Percentiles rank a stretch among this genome's conserved stretches.
Conservation (phyloP, 495 filamentous ascomycete species). For the Pyronema domesticum region DNA sequence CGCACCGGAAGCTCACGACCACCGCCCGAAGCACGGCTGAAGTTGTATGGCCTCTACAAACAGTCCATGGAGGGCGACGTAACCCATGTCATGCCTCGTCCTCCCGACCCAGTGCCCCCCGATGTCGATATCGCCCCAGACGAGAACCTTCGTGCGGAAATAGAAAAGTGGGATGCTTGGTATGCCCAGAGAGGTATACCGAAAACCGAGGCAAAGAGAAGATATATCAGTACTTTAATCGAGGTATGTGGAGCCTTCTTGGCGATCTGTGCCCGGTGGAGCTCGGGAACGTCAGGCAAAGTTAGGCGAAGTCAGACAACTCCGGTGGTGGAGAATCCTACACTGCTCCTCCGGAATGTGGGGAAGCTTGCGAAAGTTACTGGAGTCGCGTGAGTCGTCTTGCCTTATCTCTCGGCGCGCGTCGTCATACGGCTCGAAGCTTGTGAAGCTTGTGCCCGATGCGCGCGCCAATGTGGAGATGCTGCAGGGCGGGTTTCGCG, state of each 20-base stretch:
- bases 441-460: too few relatives aligned
- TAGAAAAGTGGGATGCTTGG: constrained; percentile 78
- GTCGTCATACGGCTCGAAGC: too few relatives aligned
- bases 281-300: background rate
- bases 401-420: too few relatives aligned
- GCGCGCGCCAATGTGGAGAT: too few relatives aligned
- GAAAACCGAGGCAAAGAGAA: constrained; percentile 82
- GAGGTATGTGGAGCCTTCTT: constrained; percentile 30
- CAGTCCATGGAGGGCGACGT: constrained; percentile 98
- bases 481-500: too few relatives aligned
- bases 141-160: constrained; percentile 36
- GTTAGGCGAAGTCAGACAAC: background rate
- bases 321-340: background rate
- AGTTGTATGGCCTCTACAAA: constrained; percentile 94
- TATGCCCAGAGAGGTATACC: constrained; percentile 60
- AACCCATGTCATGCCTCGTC: constrained; percentile 75
- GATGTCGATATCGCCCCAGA: constrained; percentile 25
- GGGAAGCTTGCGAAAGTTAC: too few relatives aligned
- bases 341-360: background rate
- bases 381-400: too few relatives aligned
- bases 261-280: background rate
- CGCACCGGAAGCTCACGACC: constrained; percentile 79
- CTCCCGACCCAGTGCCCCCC: constrained; percentile 26
- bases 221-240: constrained; percentile 82
- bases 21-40: constrained; percentile 65